Evolutionary conservation across 305 asterid genomes (phyloP).

Genomic region (Fraxinus baroniana): DNA sequence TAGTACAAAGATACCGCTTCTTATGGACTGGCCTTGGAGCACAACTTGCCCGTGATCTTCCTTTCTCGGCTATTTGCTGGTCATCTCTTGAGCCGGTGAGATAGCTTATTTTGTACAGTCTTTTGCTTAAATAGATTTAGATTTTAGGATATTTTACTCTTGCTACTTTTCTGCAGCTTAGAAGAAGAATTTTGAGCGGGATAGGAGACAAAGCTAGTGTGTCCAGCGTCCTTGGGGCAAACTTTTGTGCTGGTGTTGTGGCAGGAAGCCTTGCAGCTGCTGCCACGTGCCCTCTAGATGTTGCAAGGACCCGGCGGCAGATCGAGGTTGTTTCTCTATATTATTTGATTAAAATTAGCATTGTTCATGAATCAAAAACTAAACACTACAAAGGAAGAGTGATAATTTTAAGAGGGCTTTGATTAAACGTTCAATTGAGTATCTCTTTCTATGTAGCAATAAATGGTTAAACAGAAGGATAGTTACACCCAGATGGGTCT

Average conservation of each 20-base stretch:
- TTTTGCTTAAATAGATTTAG: neutral
- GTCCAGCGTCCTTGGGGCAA: slow-evolving; percentile 63
- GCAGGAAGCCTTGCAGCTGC: slow-evolving; percentile 95
- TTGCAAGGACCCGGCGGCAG: slow-evolving; percentile 83
- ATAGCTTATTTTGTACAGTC: slow-evolving; percentile 7
- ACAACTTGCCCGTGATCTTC: slow-evolving; percentile 94
- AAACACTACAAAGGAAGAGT: neutral
- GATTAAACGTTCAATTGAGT: neutral
- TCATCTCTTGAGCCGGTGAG: slow-evolving; percentile 88
- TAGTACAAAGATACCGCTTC: slow-evolving; percentile 62
- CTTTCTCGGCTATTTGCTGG: slow-evolving; percentile 97
- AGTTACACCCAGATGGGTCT: neutral
- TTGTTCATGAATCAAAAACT: neutral
- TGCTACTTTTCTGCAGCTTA: slow-evolving; percentile 45
- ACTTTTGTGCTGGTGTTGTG: slow-evolving; percentile 74
- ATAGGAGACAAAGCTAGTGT: slow-evolving; percentile 54
- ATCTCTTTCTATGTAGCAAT: neutral
- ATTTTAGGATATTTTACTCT: slow-evolving; percentile 2
- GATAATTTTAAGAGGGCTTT: neutral
- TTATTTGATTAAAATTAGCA: neutral
- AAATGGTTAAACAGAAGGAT: neutral
- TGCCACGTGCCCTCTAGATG: slow-evolving; percentile 81
- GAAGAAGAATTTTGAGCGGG: slow-evolving; percentile 61
- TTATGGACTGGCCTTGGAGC: slow-evolving; percentile 94
- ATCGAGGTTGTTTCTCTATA: slow-evolving; percentile 62